A percentile compares a stretch with the other conserved stretches of the same genome.
Evolutionary conservation across 2,329 filamentous ascomycete genomes (phyloP).

Genomic region (Cryphonectria carpinicola): DNA sequence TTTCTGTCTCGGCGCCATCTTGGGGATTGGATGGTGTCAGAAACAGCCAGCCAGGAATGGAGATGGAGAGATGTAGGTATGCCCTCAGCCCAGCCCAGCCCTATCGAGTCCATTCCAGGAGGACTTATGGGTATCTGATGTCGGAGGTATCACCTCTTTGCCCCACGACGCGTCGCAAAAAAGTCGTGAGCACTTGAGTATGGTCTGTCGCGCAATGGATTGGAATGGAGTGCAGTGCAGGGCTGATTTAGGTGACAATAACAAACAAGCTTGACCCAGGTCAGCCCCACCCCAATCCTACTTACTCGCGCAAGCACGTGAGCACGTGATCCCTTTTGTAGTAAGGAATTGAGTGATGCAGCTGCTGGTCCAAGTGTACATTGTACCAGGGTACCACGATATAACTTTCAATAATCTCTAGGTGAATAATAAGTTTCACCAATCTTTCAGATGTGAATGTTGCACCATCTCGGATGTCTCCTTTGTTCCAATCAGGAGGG

Average conservation of each 20-base stretch:
- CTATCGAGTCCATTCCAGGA: not conserved
- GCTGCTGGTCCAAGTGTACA: not conserved
- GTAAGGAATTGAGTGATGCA: not conserved
- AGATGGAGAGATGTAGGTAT: not conserved
- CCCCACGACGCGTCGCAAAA: not conserved
- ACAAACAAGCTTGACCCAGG: not conserved
- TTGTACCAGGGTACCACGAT: no score
- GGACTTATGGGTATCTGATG: not conserved
- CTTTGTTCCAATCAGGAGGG: no score
- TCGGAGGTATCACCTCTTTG: not conserved
- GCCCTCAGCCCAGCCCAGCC: not conserved
- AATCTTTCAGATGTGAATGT: no score
- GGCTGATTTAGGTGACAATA: not conserved
- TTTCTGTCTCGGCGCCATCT: conserved; percentile 43
- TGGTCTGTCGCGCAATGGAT: not conserved
- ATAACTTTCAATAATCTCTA: not conserved
- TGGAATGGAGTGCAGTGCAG: not conserved
- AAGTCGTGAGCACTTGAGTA: not conserved
- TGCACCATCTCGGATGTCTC: no score
- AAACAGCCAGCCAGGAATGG: not conserved
- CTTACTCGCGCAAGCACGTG: not conserved
- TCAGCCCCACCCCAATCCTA: not conserved
- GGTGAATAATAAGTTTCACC: no score
- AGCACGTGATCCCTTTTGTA: not conserved
- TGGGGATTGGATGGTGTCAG: not conserved